phyloP scores from a whole-genome alignment of 225 moss, liverwort and hornwort genomes.

The Lunularia cruciata region DNA sequence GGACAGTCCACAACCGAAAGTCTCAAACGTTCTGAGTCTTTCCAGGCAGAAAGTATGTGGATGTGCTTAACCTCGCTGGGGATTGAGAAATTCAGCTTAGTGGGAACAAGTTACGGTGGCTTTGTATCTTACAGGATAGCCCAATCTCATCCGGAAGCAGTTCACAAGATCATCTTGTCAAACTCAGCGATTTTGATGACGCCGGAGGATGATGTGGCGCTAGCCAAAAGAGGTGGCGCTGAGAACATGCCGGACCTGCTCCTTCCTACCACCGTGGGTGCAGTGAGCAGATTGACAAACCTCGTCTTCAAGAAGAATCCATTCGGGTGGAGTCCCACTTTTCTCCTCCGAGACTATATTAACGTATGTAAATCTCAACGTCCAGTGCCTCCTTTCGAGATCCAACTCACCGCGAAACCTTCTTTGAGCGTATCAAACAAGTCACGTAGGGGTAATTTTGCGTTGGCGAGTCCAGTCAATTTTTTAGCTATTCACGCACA shows the following conservation, averaged over 20 bases:
- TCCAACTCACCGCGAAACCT: no score
- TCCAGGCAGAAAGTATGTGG: constrained; percentile 60
- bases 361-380: constrained; percentile 31
- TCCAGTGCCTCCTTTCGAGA: no score
- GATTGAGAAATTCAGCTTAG: constrained; percentile 34
- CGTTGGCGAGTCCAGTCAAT: background rate
- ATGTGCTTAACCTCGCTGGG: constrained; percentile 41
- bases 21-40: constrained; percentile 38
- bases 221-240: constrained; percentile 38
- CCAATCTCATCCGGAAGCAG: constrained; percentile 39
- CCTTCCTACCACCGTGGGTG: constrained; percentile 37
- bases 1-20: constrained; percentile 44
- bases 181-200: constrained; percentile 56
- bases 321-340: constrained; percentile 27
- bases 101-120: constrained; percentile 74
- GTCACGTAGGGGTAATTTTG: no score
- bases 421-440: no score
- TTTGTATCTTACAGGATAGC: constrained; percentile 49
- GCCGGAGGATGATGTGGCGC: constrained; percentile 25
- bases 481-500: no score
- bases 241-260: constrained; percentile 28
- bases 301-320: constrained; percentile 31
- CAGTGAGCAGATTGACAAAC: constrained; percentile 4
- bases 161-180: constrained; percentile 52
- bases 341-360: constrained; percentile 37